Evolutionary conservation across 495 filamentous ascomycete genomes (phyloP), one percentile per base, ranked within the genome.

Genomic region (Cetradonia linearis): DNA sequence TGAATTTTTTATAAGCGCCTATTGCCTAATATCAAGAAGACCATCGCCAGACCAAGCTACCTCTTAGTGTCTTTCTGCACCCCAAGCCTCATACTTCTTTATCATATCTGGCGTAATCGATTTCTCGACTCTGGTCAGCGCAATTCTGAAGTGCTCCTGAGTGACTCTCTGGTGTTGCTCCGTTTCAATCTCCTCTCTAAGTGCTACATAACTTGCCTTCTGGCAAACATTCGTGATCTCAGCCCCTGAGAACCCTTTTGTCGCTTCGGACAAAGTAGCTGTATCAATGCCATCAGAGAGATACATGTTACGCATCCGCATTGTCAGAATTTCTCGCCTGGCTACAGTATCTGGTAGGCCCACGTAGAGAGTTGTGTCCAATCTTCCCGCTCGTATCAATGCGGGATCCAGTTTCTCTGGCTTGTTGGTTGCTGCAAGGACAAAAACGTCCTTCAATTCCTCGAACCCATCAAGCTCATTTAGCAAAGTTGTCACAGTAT

Each of bases 401-500:
- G 93, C 93, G 7, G 86, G 82, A 69, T 98, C 93, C 16, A 98
- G 48, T 14, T 83, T 75, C 66, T 95, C 88, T 0, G 93, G 93
- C 55, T 87, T 84, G 69, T 98, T 98, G 13, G 93, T 98, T 0
- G 93, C 93, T 4, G 90, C 93, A n/a, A 98, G 80, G 14, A 97
- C 85, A 54, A 91, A 80, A 3, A 98, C 91, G 57, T 86, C 88
- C 59, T 85, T 84, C 40, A 95, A 72, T 33, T 83, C 80, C 67
- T 95, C 88, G 64, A 98, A 92, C 25, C 93, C 93, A 67, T 97
- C 92, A 86, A 98, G 92, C 70, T 98, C 93, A 65, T 91, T 97
- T 10, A 98, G 77, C 34, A 98, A 70, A 2, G 93, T 94, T 4
- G 92, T 94, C 3, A 98, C 77, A 16, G 95, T 87, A 71, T 96